Evolutionary conservation across 75 land plant genomes (phyloP), one percentile per base, ranked within the genome.

Genomic region (Sequoia sempervirens): DNA sequence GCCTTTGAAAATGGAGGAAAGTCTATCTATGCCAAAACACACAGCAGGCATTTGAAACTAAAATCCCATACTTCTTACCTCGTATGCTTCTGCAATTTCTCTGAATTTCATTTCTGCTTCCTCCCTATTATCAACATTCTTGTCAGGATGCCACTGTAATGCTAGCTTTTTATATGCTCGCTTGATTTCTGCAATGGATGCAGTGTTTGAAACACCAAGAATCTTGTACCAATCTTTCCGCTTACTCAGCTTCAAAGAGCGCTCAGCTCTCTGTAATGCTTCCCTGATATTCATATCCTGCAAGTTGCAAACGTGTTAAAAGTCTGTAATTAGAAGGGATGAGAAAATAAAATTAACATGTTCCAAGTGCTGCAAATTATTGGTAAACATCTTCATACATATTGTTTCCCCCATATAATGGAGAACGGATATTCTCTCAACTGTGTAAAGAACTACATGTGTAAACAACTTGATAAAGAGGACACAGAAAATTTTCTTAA

Each of bases 141-240:
- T 98, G 85, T 98, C 99, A 81, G 99, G 99, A 83, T 98, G 99
- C 99, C 99, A 98, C 75, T 98, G 94, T 83, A 98, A 90, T 69
- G 99, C 99, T 41, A 98, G 94, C 87, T 95, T 98, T 89, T 98
- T 98, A 82, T 98, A 98, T 18, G 99, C 98, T 37, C 91, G 89
- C 52, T 98, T 98, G 26, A 98, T 98, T 72, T 98, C 99, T 64
- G 91, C 84, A 56, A 93, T 85, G 10, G 95, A 91, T 45, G 99
- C 91, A 84, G 95, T 94, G 79, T 90, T 94, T 78, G 96, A 91
- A 46, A 98, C 79, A n/a, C 95, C 98, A 13, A 98, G 89, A 81
- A 98, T 92, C 82, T 94, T 96, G 90, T 98, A 98, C 99, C 99
- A 98, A 83, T 98, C 98, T 85, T 96, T 98, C 20, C 99, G 91